A percentile compares a stretch with the other conserved stretches of the same genome.
phyloP scores from a whole-genome alignment of 163 green algal genomes.

The Chlorella variabilis region DNA sequence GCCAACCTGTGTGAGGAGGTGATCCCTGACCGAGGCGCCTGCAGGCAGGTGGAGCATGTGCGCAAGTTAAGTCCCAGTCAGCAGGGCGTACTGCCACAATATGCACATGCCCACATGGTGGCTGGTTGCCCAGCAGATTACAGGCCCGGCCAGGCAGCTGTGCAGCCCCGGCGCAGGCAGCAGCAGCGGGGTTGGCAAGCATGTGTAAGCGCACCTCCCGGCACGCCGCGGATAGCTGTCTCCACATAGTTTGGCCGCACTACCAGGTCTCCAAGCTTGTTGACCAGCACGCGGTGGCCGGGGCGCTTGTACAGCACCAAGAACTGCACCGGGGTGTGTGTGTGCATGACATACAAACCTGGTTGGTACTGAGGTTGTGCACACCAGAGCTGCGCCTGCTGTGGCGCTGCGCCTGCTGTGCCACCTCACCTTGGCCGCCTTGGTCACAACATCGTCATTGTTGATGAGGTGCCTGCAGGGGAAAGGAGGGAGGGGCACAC shows the following conservation, averaged over 20 bases:
- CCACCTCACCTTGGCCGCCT: slow-evolving; percentile 41
- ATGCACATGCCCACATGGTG: too few relatives aligned
- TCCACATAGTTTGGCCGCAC: slow-evolving; percentile 42
- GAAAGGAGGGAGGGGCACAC: background rate
- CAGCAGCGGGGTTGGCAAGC: too few relatives aligned
- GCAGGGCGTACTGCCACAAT: too few relatives aligned
- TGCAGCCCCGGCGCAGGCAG: too few relatives aligned
- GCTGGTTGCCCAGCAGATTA: too few relatives aligned
- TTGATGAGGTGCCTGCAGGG: slow-evolving; percentile 54
- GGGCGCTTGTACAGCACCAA: background rate
- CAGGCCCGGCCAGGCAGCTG: too few relatives aligned
- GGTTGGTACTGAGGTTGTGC: too few relatives aligned
- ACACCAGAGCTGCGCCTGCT: too few relatives aligned
- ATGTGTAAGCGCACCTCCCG: slow-evolving; percentile 25
- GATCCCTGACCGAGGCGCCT: slow-evolving; percentile 34
- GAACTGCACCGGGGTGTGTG: background rate
- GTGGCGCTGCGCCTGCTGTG: too few relatives aligned
- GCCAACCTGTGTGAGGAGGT: slow-evolving; percentile 38
- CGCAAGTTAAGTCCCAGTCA: too few relatives aligned
- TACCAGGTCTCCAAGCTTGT: slow-evolving; percentile 51
- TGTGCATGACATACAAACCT: background rate
- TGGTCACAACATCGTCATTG: slow-evolving; percentile 43
- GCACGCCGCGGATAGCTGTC: slow-evolving; percentile 13
- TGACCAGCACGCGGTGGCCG: slow-evolving; percentile 54
- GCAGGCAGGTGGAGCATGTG: too few relatives aligned